These are phyloP conservation scores for Cryptomeria japonica DNA, from an alignment of 75 land plant species.

Conservation along the genomic window DNA sequence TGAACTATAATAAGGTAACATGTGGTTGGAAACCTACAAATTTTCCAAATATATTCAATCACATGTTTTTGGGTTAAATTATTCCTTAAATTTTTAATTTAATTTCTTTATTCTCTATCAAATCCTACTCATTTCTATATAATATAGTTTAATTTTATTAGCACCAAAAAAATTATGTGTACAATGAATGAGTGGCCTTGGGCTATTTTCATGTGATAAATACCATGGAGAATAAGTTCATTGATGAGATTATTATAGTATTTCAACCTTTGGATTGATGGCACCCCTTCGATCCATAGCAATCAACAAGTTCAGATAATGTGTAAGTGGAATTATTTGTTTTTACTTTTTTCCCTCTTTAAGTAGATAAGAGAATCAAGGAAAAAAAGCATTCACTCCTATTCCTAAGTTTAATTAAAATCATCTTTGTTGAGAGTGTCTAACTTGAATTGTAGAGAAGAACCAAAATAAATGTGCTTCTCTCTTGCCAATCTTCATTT, in stretches of 20 bases:
- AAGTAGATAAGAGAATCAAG: not conserved
- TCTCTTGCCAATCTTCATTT: not conserved
- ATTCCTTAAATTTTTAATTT: no score
- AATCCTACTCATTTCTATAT: not conserved
- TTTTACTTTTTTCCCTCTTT: no score
- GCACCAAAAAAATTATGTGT: no score
- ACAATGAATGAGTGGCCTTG: no score
- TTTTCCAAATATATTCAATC: not conserved
- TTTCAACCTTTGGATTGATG: no score
- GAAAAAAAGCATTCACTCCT: not conserved
- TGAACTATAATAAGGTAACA: slow-evolving; percentile 51
- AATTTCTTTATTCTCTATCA: no score
- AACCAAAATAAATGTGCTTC: not conserved
- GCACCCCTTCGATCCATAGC: no score
- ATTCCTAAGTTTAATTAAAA: slow-evolving; percentile 12
- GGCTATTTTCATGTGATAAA: no score
- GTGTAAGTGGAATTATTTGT: no score
- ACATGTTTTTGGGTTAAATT: not conserved
- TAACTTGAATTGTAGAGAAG: not conserved
- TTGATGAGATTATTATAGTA: no score
- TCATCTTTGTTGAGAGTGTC: slow-evolving; percentile 21
- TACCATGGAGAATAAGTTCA: no score
- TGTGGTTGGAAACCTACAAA: slow-evolving; percentile 64
- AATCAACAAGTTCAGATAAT: no score
- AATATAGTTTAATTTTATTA: not conserved